Evolutionary conservation across 345 rosid species (phyloP), one percentile per base, ranked within the genome.

Genomic region (Eucalyptus curtisii): DNA sequence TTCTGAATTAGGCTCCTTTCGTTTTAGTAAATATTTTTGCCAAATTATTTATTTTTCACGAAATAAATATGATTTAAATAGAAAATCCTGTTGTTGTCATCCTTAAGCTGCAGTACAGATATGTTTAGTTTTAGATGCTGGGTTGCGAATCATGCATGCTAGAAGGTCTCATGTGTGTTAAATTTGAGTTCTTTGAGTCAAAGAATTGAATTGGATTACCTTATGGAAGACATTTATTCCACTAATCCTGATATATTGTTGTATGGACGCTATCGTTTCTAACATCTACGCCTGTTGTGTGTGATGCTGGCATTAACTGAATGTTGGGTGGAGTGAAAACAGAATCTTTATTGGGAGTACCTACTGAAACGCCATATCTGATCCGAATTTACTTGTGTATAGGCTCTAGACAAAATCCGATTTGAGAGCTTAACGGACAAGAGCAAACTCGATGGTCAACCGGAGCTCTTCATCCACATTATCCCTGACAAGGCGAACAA

Each of bases 341-440:
- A 11, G 27, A 40, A 22, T 37, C 13, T 40, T 11, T 55, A 16
- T 50, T 68, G 14, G 19, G 47, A 44, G 30, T 76, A 40, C 45
- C 25, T 19, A 71, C 47, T 10, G 15, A 76, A 76, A 76, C 47
- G 7, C 82, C 47, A 37, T 76, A 37, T 37, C 82, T 76, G 47
- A 76, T 76, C 42, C 82, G 10, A 76, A 37, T 11, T 37, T 20
- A 40, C 24, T 40, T 8, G 47, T 76, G 2, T 40, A 40, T 76
- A 96, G 99, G 99, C 99, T n/a, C 89, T 97, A 92, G 99, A 97
- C 89, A 97, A 97, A 90, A 97, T 97, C 47, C 91, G 99, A 71
- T 97, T 97, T 79, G 99, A 97, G 93, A 92, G 96, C 61, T 94
- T 97, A 94, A 96, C 99, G 2, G 97, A 97, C 79, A 97, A 97